Percentiles rank a stretch among this genome's conserved stretches.
Evolutionary conservation across 2,329 filamentous ascomycete species (phyloP).

Genomic region (Colletotrichum graminicola): DNA sequence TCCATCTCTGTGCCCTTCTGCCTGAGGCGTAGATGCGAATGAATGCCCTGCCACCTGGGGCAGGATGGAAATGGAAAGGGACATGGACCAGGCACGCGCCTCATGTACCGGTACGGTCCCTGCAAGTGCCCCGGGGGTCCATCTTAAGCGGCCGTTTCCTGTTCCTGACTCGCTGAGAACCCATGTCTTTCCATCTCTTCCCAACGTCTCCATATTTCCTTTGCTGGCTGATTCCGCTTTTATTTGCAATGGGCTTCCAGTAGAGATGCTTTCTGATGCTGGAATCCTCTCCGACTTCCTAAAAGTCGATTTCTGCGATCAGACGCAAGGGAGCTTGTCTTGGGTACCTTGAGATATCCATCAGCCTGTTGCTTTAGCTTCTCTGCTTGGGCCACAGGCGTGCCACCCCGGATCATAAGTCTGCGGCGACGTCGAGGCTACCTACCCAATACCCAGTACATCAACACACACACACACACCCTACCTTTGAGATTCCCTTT

Average conservation of each 20-base stretch:
- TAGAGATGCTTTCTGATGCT: conserved; percentile 26
- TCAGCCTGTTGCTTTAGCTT: conserved; percentile 28
- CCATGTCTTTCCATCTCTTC: conserved; percentile 27
- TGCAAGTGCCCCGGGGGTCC: conserved; percentile 25
- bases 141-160: conserved; percentile 41
- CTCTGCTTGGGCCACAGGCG: conserved; percentile 27
- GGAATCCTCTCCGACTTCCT: conserved; percentile 36
- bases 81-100: conserved; percentile 6
- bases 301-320: conserved; percentile 39
- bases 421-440: conserved; percentile 37
- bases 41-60: conserved; percentile 9
- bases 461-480: conserved; percentile 40
- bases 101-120: conserved; percentile 39
- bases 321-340: conserved; percentile 39
- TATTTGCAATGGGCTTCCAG: conserved; percentile 38
- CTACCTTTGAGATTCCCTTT: conserved; percentile 35
- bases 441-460: conserved; percentile 19
- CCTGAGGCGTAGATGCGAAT: background rate
- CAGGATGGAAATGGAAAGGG: conserved; percentile 2
- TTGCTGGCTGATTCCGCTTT: conserved; percentile 40
- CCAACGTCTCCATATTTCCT: conserved; percentile 26
- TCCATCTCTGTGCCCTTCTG: background rate
- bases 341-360: conserved; percentile 36
- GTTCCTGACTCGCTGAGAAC: conserved; percentile 41
- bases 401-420: conserved; percentile 40